These are phyloP conservation scores for Helotiales sp. DNA, from an alignment of 2,329 filamentous ascomycete genomes.

Conservation along the genomic window DNA sequence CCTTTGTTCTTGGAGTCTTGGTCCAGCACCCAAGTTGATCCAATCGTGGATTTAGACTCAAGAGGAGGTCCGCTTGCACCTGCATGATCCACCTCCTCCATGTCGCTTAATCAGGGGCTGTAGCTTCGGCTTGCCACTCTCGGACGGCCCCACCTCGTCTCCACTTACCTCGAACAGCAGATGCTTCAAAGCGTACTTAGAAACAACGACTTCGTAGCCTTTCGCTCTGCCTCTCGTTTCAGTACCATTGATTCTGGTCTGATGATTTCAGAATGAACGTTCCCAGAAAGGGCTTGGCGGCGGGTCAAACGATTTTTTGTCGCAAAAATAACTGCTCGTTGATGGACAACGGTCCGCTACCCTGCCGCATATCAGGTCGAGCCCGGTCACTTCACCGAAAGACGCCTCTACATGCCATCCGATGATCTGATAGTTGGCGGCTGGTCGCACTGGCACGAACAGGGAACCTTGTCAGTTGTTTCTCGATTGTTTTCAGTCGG, in stretches of 20 bases:
- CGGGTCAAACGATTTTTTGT: conserved; percentile 1
- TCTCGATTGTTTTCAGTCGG: conserved; percentile 18
- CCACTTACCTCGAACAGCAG: neutral
- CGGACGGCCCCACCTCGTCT: neutral
- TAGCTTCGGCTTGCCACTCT: neutral
- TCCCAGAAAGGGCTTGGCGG: neutral
- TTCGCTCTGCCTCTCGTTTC: neutral
- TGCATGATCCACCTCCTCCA: neutral
- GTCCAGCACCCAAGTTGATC: neutral
- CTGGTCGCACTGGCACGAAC: neutral
- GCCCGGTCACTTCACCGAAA: neutral
- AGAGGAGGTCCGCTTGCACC: neutral
- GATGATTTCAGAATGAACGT: neutral
- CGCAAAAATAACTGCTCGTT: conserved; percentile 3
- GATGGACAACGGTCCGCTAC: neutral
- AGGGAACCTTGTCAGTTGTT: conserved; percentile 6
- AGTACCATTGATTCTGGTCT: neutral
- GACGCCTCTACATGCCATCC: conserved; percentile 26
- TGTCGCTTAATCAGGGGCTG: neutral
- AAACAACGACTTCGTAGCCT: conserved; percentile 1
- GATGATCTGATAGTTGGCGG: conserved; percentile 4
- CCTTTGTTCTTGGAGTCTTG: neutral
- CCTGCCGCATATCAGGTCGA: neutral
- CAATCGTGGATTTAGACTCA: neutral
- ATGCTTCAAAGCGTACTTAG: neutral